These are phyloP conservation scores for Huntiella decipiens DNA, from an alignment of 2,329 filamentous ascomycete genomes.

Conservation along the genomic window DNA sequence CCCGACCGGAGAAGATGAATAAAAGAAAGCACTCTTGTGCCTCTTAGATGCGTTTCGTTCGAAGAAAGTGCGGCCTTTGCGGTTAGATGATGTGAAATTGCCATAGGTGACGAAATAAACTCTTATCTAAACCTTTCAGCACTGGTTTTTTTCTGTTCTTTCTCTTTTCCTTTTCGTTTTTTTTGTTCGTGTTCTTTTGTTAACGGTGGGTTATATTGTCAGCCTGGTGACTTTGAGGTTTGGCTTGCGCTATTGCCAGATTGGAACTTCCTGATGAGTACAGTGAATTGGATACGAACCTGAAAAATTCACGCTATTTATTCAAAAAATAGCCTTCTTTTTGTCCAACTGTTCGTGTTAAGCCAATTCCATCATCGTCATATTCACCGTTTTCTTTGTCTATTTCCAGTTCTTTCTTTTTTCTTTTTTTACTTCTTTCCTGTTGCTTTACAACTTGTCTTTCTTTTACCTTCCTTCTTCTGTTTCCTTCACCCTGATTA, in stretches of 20 bases:
- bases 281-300: too few species aligned
- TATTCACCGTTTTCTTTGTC: neutral
- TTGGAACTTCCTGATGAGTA: neutral
- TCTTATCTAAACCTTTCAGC: neutral
- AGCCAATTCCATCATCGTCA: too few species aligned
- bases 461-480: neutral
- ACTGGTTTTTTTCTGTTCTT: neutral
- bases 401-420: neutral
- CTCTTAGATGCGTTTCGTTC: too few species aligned
- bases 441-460: neutral
- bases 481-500: neutral
- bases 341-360: neutral
- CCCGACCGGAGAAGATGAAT: too few species aligned
- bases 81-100: too few species aligned
- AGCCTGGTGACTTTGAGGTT: neutral
- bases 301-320: too few species aligned
- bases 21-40: too few species aligned
- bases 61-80: too few species aligned
- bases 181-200: constrained; percentile 1
- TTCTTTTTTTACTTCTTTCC: neutral
- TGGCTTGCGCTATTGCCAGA: neutral
- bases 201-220: neutral
- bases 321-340: neutral
- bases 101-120: too few species aligned
- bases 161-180: neutral